Percentiles rank a stretch among this genome's conserved stretches.
phyloP scores from a whole-genome alignment of 148 eudicot genomes.

The Rhododendron vialii region DNA sequence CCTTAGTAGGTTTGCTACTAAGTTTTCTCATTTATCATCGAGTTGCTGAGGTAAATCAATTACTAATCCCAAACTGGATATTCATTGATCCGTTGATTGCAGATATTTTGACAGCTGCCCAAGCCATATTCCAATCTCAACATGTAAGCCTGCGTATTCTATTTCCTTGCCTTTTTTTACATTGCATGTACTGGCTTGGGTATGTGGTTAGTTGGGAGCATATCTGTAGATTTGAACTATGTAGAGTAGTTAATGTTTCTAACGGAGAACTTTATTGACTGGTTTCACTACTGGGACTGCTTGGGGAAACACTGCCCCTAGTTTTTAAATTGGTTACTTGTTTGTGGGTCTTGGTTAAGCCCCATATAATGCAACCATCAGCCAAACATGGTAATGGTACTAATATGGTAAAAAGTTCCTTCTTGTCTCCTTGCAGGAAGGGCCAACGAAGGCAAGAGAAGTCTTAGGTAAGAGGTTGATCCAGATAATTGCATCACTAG shows the following conservation, averaged over 20 bases:
- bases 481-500: background rate
- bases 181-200: background rate
- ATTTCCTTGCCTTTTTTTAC: background rate
- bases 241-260: background rate
- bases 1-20: background rate
- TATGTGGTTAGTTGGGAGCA: background rate
- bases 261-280: background rate
- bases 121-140: conserved; percentile 66
- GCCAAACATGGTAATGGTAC: background rate
- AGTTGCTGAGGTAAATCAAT: background rate
- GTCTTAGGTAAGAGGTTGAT: conserved; percentile 51
- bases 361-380: background rate
- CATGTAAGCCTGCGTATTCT: conserved; percentile 47
- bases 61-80: conserved; percentile 1
- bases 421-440: conserved; percentile 55
- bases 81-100: conserved; percentile 24
- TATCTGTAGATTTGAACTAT: background rate
- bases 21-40: background rate
- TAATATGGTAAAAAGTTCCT: background rate
- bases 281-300: background rate
- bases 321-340: background rate
- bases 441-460: conserved; percentile 61
- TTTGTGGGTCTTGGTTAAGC: conserved; percentile 4
- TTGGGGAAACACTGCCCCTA: background rate
- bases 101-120: conserved; percentile 83